Conservation (phyloP, 352 stramenopile genomes). For the Phytopythium ostracodes region DNA sequence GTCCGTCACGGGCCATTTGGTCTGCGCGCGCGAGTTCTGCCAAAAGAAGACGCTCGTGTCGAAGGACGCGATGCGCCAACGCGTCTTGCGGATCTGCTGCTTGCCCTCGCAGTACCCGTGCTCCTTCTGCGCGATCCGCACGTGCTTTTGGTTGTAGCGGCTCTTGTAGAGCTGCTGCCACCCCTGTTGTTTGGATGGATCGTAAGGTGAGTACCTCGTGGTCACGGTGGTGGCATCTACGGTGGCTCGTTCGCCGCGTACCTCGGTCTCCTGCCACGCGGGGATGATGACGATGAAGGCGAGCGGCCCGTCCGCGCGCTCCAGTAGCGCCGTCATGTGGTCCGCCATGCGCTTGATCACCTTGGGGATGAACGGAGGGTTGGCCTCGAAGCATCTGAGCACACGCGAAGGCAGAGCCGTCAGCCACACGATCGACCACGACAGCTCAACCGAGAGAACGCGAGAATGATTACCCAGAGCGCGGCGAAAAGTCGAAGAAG, state of each 20-base stretch:
- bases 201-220: not conserved
- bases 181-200: slow-evolving; percentile 24
- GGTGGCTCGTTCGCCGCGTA: slow-evolving; percentile 6
- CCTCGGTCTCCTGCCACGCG: slow-evolving; percentile 80
- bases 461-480: slow-evolving; percentile 44
- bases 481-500: slow-evolving; percentile 93
- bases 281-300: slow-evolving; percentile 93
- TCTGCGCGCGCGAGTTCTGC: slow-evolving; percentile 85
- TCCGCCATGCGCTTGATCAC: slow-evolving; percentile 90
- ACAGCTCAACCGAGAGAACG: not conserved
- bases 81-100: slow-evolving; percentile 86
- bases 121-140: slow-evolving; percentile 79
- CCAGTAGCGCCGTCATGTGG: slow-evolving; percentile 83
- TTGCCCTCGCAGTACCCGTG: slow-evolving; percentile 91
- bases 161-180: slow-evolving; percentile 80
- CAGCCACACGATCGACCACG: not conserved
- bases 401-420: not conserved
- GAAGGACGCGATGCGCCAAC: slow-evolving; percentile 91
- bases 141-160: slow-evolving; percentile 66
- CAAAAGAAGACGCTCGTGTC: slow-evolving; percentile 96
- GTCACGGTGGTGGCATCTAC: not conserved
- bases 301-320: slow-evolving; percentile 54
- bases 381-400: slow-evolving; percentile 88
- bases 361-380: slow-evolving; percentile 93
- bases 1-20: slow-evolving; percentile 67